Percentiles rank a stretch among this genome's conserved stretches.
Evolutionary conservation across 75 land plant species (phyloP).

Genomic region (Picea glauca): DNA sequence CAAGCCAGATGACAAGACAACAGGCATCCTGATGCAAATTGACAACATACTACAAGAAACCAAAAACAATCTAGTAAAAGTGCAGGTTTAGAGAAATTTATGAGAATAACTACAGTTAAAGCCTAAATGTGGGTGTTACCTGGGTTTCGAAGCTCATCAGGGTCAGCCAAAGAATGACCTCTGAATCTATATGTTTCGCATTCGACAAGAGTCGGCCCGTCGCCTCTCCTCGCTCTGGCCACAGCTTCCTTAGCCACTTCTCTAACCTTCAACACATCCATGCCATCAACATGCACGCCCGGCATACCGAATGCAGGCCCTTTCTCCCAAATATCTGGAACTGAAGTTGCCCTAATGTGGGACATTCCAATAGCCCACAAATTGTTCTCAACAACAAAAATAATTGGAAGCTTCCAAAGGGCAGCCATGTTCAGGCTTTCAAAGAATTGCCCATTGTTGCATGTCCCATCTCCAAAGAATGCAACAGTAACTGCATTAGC

Average conservation of each 20-base stretch:
- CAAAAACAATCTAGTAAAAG: background rate
- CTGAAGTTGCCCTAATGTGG: constrained; percentile 88
- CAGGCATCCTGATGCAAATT: background rate
- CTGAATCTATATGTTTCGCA: constrained; percentile 96
- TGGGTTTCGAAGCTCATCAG: constrained; percentile 95
- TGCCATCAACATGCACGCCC: constrained; percentile 94
- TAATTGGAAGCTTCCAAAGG: constrained; percentile 92
- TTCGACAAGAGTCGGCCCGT: constrained; percentile 96
- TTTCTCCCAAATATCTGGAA: constrained; percentile 94
- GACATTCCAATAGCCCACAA: constrained; percentile 99
- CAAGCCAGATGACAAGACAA: background rate
- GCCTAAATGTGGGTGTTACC: constrained; percentile 33
- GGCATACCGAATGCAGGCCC: constrained; percentile 98
- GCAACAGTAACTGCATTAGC: constrained; percentile 69
- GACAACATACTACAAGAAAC: background rate
- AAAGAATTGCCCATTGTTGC: constrained; percentile 98
- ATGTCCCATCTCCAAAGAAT: constrained; percentile 96
- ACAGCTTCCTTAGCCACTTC: constrained; percentile 95
- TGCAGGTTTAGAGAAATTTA: background rate
- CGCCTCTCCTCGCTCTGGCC: constrained; percentile 92
- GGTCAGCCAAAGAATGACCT: constrained; percentile 98
- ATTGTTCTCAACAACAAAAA: constrained; percentile 97
- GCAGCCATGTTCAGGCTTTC: constrained; percentile 99
- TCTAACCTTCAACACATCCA: constrained; percentile 98
- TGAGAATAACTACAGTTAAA: background rate